Conservation (phyloP, 345 rosid species). For the Gossypium longicalyx region DNA sequence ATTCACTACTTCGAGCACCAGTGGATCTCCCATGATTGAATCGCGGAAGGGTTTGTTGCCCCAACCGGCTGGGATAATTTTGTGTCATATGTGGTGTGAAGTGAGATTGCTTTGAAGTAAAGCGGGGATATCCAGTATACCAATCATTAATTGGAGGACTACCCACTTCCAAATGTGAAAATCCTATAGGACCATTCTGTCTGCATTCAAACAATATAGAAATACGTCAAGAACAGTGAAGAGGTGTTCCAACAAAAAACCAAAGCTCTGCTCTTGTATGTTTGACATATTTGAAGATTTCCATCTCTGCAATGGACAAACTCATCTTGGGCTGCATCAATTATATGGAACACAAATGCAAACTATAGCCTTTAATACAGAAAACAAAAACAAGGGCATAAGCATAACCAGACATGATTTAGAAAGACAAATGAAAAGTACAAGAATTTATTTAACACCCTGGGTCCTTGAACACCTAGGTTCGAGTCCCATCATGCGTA, state of each 20-base stretch:
- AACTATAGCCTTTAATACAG: neutral
- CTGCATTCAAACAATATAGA: conserved; percentile 34
- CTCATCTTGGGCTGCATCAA: neutral
- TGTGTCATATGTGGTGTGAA: conserved; percentile 51
- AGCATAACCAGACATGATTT: neutral
- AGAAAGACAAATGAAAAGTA: neutral
- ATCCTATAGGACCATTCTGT: conserved; percentile 52
- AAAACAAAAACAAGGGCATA: neutral
- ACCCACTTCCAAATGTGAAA: conserved; percentile 57
- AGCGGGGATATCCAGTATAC: conserved; percentile 54
- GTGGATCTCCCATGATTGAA: conserved; percentile 51
- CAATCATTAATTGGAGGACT: conserved; percentile 64
- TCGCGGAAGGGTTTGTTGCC: conserved; percentile 69
- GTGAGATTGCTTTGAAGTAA: conserved; percentile 54
- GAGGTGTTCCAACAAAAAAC: neutral
- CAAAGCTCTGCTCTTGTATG: neutral
- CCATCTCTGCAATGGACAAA: neutral
- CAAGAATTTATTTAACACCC: neutral
- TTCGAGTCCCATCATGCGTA: too few species aligned
- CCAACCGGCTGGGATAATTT: conserved; percentile 87
- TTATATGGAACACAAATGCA: neutral
- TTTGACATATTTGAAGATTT: neutral
- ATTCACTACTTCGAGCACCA: conserved; percentile 48
- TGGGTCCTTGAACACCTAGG: too few species aligned
- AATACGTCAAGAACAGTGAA: conserved; percentile 4